Base-by-base conservation (phyloP, 169 alveolate genomes). In the Eimeria falciformis region DNA sequence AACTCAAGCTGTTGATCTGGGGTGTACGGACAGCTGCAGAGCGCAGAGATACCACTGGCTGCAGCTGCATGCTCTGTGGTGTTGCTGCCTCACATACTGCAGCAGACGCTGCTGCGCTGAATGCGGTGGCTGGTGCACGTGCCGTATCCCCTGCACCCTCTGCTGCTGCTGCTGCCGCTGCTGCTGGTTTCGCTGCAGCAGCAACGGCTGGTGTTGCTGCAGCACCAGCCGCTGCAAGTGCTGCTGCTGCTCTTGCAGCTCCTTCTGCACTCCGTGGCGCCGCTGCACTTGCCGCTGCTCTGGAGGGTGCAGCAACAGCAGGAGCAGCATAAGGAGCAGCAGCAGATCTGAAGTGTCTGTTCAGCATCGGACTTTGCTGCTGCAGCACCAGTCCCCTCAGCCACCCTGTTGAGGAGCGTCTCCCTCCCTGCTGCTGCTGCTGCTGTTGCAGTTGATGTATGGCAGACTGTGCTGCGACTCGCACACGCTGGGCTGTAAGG, bases 331-430 rank as follows among this genome's bases (percentile, higher is more conserved):
- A n/a, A 14, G 12, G 12, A 9, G 73, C 73, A 14, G 17, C 7
- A 7, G 29, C 73, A 18, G 73, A 12, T 62, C n/a, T 62, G 11
- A 62, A 62, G 73, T 62, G 73, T n/a, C 73, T 62, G 29, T 62
- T 62, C 33, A n/a, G 25, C 0, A 29, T 14, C 37, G 73, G 73
- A n/a, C 29, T 62, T 14, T 62, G 73, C 73, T 18, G 73, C 73
- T 14, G 73, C 73, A 62, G 73, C 73, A 62, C 11, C 73, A 62
- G 73, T 29, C 73, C 73, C 29, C n/a, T n/a, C 73, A 62, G 73
- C 73, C 73, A 62, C 25, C n/a, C 73, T 9, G 29, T 29, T 18
- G 37, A 14, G 29, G 29, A n/a, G n/a, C 73, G 73, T 62, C 73
- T 14, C 2, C n/a, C 73, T n/a, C n/a, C 11, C 73, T n/a, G 73